These are phyloP conservation scores for Trypanosoma lewisi DNA, from an alignment of 208 protist genomes.

Conservation along the genomic window DNA sequence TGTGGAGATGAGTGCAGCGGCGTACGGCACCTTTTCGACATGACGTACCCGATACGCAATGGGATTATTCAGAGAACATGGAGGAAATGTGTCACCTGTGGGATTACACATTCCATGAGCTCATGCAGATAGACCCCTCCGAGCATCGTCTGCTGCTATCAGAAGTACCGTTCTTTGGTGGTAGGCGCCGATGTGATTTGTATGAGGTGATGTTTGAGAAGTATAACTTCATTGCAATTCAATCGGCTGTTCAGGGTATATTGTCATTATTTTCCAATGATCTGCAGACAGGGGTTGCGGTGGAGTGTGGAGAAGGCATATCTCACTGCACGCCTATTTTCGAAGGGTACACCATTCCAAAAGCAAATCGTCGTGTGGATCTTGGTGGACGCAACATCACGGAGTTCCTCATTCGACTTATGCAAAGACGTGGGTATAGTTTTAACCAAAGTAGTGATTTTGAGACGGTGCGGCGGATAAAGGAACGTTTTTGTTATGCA, in stretches of 20 bases:
- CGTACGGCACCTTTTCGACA: constrained; percentile 82
- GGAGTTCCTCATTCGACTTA: constrained; percentile 92
- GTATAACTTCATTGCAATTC: constrained; percentile 90
- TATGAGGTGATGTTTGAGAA: constrained; percentile 96
- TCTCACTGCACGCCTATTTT: constrained; percentile 98
- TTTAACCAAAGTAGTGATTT: constrained; percentile 96
- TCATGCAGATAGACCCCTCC: constrained; percentile 33
- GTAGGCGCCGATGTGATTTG: constrained; percentile 89
- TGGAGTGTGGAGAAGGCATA: constrained; percentile 98
- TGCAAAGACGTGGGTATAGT: constrained; percentile 71
- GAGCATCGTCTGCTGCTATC: constrained; percentile 91
- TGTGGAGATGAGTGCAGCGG: constrained; percentile 90
- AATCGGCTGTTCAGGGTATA: constrained; percentile 91
- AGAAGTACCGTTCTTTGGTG: constrained; percentile 95
- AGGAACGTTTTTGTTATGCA: constrained; percentile 92
- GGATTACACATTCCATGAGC: constrained; percentile 92
- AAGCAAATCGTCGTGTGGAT: constrained; percentile 85
- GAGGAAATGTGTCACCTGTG: constrained; percentile 96
- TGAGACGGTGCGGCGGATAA: constrained; percentile 94
- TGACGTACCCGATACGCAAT: constrained; percentile 95
- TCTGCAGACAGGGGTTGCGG: constrained; percentile 95
- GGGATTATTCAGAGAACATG: constrained; percentile 96
- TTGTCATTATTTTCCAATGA: constrained; percentile 97
- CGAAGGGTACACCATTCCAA: constrained; percentile 88
- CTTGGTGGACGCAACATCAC: constrained; percentile 97